Conservation (phyloP, 78 protist species). For the Planoprotostelium fungivorum region DNA sequence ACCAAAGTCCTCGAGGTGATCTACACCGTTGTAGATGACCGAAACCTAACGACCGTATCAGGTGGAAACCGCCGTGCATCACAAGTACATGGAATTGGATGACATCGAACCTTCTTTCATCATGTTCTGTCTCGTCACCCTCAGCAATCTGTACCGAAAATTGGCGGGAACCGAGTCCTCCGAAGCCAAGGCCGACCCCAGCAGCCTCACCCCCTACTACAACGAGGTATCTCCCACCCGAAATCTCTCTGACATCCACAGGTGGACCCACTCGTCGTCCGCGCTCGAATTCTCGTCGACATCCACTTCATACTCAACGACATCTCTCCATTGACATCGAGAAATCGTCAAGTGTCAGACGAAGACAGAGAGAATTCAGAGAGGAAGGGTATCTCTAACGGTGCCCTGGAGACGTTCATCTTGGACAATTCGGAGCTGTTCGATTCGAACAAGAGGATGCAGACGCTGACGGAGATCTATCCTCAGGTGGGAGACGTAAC, state of each 20-base stretch:
- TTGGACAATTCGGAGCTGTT: constrained; percentile 10
- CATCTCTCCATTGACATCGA: constrained; percentile 56
- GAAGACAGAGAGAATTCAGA: background rate
- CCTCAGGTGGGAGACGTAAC: no score
- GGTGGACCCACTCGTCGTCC: background rate
- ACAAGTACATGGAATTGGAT: background rate
- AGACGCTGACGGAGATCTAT: constrained; percentile 38
- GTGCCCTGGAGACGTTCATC: background rate
- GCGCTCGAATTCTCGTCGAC: constrained; percentile 23
- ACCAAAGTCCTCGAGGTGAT: background rate
- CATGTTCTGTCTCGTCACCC: background rate
- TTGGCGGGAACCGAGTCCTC: background rate
- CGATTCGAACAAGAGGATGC: constrained; percentile 45
- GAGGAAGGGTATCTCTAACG: constrained; percentile 6
- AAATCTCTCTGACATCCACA: background rate
- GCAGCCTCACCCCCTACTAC: background rate
- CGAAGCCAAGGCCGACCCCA: background rate
- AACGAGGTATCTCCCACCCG: background rate
- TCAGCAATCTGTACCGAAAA: background rate
- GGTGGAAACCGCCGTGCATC: background rate
- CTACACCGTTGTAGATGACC: background rate
- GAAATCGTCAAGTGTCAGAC: background rate
- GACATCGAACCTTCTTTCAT: background rate
- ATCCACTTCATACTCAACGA: constrained; percentile 62
- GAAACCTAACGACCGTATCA: background rate